Base-by-base conservation (phyloP, 2,329 filamentous ascomycete species). In the Hypoxylon sp. region DNA sequence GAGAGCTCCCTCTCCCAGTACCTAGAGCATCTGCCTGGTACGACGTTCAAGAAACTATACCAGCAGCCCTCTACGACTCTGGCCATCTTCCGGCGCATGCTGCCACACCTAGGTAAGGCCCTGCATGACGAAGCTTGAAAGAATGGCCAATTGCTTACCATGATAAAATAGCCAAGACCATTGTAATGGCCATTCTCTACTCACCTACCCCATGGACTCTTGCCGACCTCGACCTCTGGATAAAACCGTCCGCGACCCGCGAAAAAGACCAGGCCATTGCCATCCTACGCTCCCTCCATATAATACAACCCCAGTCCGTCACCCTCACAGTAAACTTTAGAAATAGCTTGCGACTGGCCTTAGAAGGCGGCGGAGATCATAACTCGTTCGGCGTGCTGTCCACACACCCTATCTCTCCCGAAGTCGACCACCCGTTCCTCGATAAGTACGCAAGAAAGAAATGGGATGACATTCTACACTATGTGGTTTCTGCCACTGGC, bases 381-480 rank as follows among this genome's bases (percentile, higher is more conserved):
- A 88, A 92, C 70, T 97, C 93, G 1, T 99, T 99, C 74, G 95
- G 95, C 61, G 91, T 98, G 1, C 91, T 93, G 1, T 94, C 91
- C 17, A 84, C 82, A 11, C 84, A 89, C 6, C 82, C 87, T 3
- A 82, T 87, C 32, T 85, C 87, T 41, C 80, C 84, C 57, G 85
- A 87, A 50, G 86, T 95, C 50, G 88, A 90, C 62, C 78, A 93
- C 10, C 73, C 85, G 1, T 92, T 91, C 70, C 85, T 99, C 59
- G 95, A 99, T 74, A 85, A 88, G 26, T 96, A 94, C 78, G 93
- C 95, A 4, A 87, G 92, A 56, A 87, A 86, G 71, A 94, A 97
- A 74, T 99, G 95, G 94, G 96, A 99, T 77, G 91, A 93, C 24
- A 97, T 99, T 26, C 79, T 99, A 49, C 95, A 97, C 77, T 99